phyloP scores from a whole-genome alignment of 2,329 filamentous ascomycete species.

The Aspergillus sp. region DNA sequence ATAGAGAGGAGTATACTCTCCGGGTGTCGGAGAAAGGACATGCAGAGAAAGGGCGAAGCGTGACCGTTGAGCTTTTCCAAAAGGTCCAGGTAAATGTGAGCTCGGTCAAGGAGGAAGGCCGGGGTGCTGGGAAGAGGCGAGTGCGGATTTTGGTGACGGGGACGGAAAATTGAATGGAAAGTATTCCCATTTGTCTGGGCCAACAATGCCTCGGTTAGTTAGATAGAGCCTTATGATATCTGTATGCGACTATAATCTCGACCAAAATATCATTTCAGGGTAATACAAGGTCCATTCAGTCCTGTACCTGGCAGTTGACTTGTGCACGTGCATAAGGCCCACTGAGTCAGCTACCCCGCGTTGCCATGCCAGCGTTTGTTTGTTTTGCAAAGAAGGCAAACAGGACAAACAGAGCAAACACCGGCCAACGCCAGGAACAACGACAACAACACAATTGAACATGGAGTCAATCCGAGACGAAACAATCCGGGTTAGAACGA shows the following conservation, averaged over 20 bases:
- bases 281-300: conserved; percentile 18
- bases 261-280: too few relatives aligned
- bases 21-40: conserved; percentile 48
- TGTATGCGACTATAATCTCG: too few relatives aligned
- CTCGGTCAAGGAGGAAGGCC: conserved; percentile 77
- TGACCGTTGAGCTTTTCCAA: conserved; percentile 74
- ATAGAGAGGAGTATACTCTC: conserved; percentile 77
- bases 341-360: neutral
- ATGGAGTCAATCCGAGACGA: neutral
- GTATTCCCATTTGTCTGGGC: neutral
- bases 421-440: too few relatives aligned
- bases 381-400: neutral
- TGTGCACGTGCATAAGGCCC: neutral
- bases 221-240: too few relatives aligned
- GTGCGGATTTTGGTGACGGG: conserved; percentile 37
- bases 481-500: neutral
- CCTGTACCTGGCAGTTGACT: conserved; percentile 25
- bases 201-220: too few relatives aligned
- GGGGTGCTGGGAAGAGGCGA: conserved; percentile 82
- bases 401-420: neutral
- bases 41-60: conserved; percentile 24
- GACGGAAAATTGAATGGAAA: conserved; percentile 10
- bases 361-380: neutral
- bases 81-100: conserved; percentile 83
- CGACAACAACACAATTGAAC: too few relatives aligned